Conservation (phyloP, 2,329 filamentous ascomycete genomes). For the Verticillium zaregamsianum region DNA sequence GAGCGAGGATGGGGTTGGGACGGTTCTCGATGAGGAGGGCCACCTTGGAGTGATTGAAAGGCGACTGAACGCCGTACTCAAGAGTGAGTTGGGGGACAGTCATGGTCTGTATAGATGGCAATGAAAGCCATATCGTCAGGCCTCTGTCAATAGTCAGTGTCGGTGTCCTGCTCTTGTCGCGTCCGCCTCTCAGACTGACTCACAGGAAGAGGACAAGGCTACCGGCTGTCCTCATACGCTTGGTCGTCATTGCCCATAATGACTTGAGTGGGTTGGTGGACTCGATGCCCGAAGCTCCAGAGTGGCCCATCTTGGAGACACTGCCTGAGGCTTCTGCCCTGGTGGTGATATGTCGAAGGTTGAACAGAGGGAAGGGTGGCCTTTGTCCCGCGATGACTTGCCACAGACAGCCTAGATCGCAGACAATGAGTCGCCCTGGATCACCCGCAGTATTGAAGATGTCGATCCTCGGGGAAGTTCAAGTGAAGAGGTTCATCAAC, state of each 20-base stretch:
- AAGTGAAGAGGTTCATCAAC: too few relatives aligned
- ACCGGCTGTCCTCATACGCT: conserved; percentile 26
- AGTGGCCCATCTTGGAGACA: not conserved
- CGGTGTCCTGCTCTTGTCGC: not conserved
- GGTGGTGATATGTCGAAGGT: not conserved
- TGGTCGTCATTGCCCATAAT: conserved; percentile 27
- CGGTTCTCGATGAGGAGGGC: conserved; percentile 53
- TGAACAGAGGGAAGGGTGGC: not conserved
- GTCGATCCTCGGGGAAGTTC: too few relatives aligned
- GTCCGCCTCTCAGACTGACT: conserved; percentile 7
- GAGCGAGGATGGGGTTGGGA: conserved; percentile 42
- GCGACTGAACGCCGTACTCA: conserved; percentile 27
- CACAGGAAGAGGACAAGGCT: conserved; percentile 26
- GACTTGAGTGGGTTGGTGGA: conserved; percentile 8
- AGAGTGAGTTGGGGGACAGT: conserved; percentile 23
- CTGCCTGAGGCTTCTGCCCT: not conserved
- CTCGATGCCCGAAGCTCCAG: not conserved
- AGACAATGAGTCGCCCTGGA: too few relatives aligned
- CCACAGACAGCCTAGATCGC: too few relatives aligned
- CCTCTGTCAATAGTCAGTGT: conserved; percentile 3
- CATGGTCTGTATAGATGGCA: conserved; percentile 15
- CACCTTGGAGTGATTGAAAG: conserved; percentile 46
- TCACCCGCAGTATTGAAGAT: too few relatives aligned
- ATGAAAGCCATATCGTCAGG: conserved; percentile 15
- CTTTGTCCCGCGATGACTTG: too few relatives aligned